Percentiles rank a stretch among this genome's conserved stretches.
phyloP scores from a whole-genome alignment of 495 filamentous ascomycete genomes.

The Neurospora hispaniola region DNA sequence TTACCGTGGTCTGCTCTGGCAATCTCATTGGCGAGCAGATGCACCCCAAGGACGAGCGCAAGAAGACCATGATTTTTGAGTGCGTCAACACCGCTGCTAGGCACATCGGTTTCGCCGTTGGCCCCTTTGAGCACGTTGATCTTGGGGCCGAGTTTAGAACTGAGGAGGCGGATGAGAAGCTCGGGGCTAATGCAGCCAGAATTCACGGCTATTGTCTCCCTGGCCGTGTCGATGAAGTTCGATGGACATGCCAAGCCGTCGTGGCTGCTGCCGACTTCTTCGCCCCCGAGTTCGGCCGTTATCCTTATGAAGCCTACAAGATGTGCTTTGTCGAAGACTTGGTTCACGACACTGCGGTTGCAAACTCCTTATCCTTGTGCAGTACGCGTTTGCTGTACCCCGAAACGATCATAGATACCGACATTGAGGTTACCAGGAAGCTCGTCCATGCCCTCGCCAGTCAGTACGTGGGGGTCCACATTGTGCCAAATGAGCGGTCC shows the following conservation, averaged over 20 bases:
- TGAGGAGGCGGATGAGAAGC: constrained; percentile 79
- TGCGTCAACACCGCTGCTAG: constrained; percentile 60
- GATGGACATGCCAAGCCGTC: constrained; percentile 58
- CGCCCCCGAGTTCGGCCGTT: constrained; percentile 71
- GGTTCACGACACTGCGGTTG: constrained; percentile 55
- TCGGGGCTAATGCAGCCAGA: constrained; percentile 72
- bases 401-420: constrained; percentile 66
- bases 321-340: constrained; percentile 90
- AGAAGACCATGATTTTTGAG: constrained; percentile 76
- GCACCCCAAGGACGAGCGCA: constrained; percentile 60
- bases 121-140: constrained; percentile 89
- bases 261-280: constrained; percentile 71
- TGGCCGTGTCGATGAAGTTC: constrained; percentile 63
- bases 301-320: constrained; percentile 80
- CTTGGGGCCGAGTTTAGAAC: constrained; percentile 74
- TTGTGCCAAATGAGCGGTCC: constrained; percentile 65
- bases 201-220: constrained; percentile 87
- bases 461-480: constrained; percentile 87
- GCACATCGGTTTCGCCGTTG: constrained; percentile 84
- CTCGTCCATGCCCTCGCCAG: constrained; percentile 77
- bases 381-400: constrained; percentile 79
- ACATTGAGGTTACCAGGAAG: constrained; percentile 64
- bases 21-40: constrained; percentile 71
- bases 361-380: constrained; percentile 78
- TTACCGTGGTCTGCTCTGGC: constrained; percentile 83